Conservation (phyloP, 352 stramenopile genomes). For the Phytophthora brassicae region DNA sequence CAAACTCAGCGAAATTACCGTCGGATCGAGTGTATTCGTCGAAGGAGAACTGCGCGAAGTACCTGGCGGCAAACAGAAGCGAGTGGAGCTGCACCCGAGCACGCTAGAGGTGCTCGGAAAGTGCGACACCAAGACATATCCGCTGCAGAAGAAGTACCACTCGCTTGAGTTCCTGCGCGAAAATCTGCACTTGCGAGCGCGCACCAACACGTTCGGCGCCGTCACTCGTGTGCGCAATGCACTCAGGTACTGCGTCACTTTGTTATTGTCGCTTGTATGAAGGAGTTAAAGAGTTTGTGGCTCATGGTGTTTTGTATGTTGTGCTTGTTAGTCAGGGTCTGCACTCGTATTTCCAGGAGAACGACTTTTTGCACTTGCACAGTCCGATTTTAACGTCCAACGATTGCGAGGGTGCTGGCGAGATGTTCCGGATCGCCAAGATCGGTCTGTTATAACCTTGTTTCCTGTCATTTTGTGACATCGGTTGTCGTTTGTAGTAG, state of each 20-base stretch:
- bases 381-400: constrained; percentile 97
- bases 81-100: constrained; percentile 91
- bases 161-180: constrained; percentile 97
- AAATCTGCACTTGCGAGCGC: constrained; percentile 94
- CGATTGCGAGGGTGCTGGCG: constrained; percentile 97
- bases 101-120: constrained; percentile 88
- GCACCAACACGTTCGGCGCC: constrained; percentile 97
- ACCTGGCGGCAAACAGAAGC: constrained; percentile 85
- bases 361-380: constrained; percentile 78
- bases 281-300: too few species aligned
- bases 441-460: constrained; percentile 41
- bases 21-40: constrained; percentile 92
- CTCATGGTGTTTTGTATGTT: constrained; percentile 2
- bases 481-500: constrained; percentile 16
- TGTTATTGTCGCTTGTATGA: too few species aligned
- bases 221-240: constrained; percentile 94
- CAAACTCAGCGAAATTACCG: constrained; percentile 89
- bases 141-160: constrained; percentile 99
- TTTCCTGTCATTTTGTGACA: neutral
- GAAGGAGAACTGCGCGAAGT: constrained; percentile 89
- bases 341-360: constrained; percentile 75
- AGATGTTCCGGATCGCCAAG: constrained; percentile 96
- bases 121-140: constrained; percentile 93
- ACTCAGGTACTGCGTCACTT: constrained; percentile 62
- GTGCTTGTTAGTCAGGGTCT: constrained; percentile 51